Conservation (phyloP, 2,329 filamentous ascomycete genomes). For the Leptographium galeiforme region DNA sequence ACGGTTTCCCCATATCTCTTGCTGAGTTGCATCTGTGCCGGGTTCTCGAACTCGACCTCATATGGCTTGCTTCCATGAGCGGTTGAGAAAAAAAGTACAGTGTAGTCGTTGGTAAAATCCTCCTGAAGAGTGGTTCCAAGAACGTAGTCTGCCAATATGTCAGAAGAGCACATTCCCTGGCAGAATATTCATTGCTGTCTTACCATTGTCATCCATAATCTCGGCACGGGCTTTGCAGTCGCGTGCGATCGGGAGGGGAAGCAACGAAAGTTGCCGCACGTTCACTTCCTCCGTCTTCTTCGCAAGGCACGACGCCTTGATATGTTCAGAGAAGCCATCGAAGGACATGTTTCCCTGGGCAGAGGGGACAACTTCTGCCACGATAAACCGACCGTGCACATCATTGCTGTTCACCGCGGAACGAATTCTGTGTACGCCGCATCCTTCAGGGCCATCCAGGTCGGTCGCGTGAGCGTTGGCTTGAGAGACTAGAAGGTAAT, state of each 20-base stretch:
- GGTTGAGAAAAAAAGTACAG: slow-evolving; percentile 62
- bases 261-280: slow-evolving; percentile 27
- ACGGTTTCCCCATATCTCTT: slow-evolving; percentile 26
- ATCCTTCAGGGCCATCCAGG: slow-evolving; percentile 36
- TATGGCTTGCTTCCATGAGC: slow-evolving; percentile 43
- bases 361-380: slow-evolving; percentile 39
- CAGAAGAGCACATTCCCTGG: neutral
- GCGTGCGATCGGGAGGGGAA: slow-evolving; percentile 22
- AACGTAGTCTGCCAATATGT: slow-evolving; percentile 28
- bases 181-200: slow-evolving; percentile 5
- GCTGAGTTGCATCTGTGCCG: slow-evolving; percentile 62
- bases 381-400: slow-evolving; percentile 28
- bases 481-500: slow-evolving; percentile 68
- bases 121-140: slow-evolving; percentile 34
- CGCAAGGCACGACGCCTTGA: slow-evolving; percentile 32
- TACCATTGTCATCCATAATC: slow-evolving; percentile 35
- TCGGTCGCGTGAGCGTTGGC: slow-evolving; percentile 60
- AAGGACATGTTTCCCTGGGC: slow-evolving; percentile 27
- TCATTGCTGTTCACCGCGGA: slow-evolving; percentile 21
- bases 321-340: slow-evolving; percentile 27
- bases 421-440: slow-evolving; percentile 42
- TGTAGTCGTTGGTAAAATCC: slow-evolving; percentile 40
- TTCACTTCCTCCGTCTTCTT: slow-evolving; percentile 20
- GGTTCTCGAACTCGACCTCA: slow-evolving; percentile 48
- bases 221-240: slow-evolving; percentile 30